Conservation (phyloP, 768 basidiomycete genomes). For the Hysterangium stoloniferum region DNA sequence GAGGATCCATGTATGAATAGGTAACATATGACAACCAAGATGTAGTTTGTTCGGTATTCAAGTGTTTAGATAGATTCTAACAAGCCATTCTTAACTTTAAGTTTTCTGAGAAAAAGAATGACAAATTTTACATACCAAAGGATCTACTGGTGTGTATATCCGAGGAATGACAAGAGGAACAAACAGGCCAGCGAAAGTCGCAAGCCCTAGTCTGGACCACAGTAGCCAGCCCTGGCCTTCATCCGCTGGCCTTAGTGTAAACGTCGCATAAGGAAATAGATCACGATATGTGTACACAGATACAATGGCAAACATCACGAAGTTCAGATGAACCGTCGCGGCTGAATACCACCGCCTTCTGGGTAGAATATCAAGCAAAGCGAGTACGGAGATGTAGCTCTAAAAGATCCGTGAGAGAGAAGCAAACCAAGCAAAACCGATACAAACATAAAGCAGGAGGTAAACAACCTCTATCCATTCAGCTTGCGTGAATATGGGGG, state of each 20-base stretch:
- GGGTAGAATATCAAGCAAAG: background rate
- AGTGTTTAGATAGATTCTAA: constrained; percentile 27
- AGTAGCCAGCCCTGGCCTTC: constrained; percentile 37
- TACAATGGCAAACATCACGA: constrained; percentile 3
- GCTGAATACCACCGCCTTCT: background rate
- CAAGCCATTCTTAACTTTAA: constrained; percentile 7
- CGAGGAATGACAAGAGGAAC: constrained; percentile 52
- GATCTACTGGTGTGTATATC: constrained; percentile 50
- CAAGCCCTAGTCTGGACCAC: constrained; percentile 45
- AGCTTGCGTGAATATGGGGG: too few species aligned
- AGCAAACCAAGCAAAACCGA: background rate
- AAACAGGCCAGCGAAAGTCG: constrained; percentile 36
- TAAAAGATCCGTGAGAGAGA: background rate
- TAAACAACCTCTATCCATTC: background rate
- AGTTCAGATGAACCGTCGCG: background rate
- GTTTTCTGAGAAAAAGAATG: background rate
- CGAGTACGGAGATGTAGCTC: background rate
- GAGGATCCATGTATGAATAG: constrained; percentile 48
- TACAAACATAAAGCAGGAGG: background rate
- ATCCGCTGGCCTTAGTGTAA: constrained; percentile 42
- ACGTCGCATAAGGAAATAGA: constrained; percentile 52
- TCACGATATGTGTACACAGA: constrained; percentile 18
- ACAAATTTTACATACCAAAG: constrained; percentile 31
- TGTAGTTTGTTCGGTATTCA: constrained; percentile 43
- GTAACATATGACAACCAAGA: constrained; percentile 34